Evolutionary conservation across 2,329 filamentous ascomycete species (phyloP), one percentile per base, ranked within the genome.

Genomic region (Didymellaceae sp.): DNA sequence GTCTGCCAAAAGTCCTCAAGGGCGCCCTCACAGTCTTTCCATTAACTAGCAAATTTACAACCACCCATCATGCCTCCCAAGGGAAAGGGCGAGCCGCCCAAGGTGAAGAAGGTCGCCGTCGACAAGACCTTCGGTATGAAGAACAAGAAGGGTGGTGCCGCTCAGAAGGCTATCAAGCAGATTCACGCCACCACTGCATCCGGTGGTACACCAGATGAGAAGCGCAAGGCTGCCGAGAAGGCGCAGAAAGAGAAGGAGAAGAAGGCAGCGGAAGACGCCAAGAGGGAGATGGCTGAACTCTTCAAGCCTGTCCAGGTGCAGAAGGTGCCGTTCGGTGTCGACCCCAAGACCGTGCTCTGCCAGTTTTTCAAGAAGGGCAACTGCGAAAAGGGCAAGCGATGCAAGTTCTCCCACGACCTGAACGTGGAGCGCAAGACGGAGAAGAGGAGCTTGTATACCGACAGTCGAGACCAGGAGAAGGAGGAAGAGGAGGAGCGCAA

Each of bases 121-220:
- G 94, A 99, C 81, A 94, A 93, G 79, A 96, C 94, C 39, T 99
- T 99, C 82, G 94, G 94, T 66, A 97, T 99, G 94, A 99, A 99
- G 80, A 99, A 99, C 73, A 99, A 99, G 81, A 99, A 97, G 82
- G 94, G 94, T 63, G 88, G 86, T 49, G 87, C 85, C 43, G 93
- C 91, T 46, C 90, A 97, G 78, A 96, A 87, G 76, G 86, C 92
- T 63, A 97, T 99, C 71, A 87, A 89, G 52, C 89, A 91, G 67
- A 84, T 99, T 73, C 60, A 63, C 66, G 83, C 86, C 43, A 86
- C 88, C 61, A 82, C 83, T 48, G 86, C 88, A 63, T 59, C 63
- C 5, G 63, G 61, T 28, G 90, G 91, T 55, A 88, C 82, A n/a
- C 85, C 90, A 17, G 93, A 97, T 50, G 88, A 94, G 74, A 97